Evolutionary conservation across 2,329 filamentous ascomycete species (phyloP).

Genomic region (Scytalidium sp.): DNA sequence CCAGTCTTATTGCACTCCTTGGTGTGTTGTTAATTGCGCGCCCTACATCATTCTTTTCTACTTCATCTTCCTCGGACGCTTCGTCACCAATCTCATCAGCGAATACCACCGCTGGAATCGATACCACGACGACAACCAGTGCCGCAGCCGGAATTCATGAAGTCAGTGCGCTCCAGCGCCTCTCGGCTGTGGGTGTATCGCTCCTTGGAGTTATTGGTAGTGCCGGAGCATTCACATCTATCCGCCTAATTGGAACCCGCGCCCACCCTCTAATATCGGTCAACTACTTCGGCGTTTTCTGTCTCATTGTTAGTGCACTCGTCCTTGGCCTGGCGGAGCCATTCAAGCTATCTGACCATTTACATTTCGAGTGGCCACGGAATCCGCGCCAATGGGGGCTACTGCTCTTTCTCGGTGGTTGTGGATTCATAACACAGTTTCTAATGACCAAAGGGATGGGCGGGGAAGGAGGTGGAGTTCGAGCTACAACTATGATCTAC

Average conservation of each 20-base stretch:
- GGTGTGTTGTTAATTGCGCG: constrained; percentile 83
- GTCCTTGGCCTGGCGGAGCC: constrained; percentile 52
- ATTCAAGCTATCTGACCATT: constrained; percentile 31
- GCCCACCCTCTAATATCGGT: constrained; percentile 82
- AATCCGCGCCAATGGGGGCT: constrained; percentile 54
- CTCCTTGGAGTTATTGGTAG: constrained; percentile 76
- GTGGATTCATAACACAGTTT: constrained; percentile 83
- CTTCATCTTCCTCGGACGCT: constrained; percentile 4
- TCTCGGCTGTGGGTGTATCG: constrained; percentile 67
- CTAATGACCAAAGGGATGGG: constrained; percentile 72
- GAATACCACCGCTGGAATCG: constrained; percentile 2
- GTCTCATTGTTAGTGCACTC: constrained; percentile 62
- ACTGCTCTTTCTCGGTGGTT: constrained; percentile 64
- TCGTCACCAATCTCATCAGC: neutral
- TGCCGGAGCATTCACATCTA: constrained; percentile 69
- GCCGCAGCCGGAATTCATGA: constrained; percentile 8
- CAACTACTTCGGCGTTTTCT: constrained; percentile 76
- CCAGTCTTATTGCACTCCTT: constrained; percentile 68
- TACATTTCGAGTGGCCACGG: constrained; percentile 39
- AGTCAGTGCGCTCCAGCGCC: constrained; percentile 36
- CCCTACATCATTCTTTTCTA: constrained; percentile 34
- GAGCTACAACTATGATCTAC: constrained; percentile 66
- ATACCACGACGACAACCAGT: neutral
- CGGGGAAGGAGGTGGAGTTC: constrained; percentile 24
- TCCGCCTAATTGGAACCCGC: constrained; percentile 78